phyloP scores from a whole-genome alignment of 2,329 filamentous ascomycete species.

The Apiospora marii region DNA sequence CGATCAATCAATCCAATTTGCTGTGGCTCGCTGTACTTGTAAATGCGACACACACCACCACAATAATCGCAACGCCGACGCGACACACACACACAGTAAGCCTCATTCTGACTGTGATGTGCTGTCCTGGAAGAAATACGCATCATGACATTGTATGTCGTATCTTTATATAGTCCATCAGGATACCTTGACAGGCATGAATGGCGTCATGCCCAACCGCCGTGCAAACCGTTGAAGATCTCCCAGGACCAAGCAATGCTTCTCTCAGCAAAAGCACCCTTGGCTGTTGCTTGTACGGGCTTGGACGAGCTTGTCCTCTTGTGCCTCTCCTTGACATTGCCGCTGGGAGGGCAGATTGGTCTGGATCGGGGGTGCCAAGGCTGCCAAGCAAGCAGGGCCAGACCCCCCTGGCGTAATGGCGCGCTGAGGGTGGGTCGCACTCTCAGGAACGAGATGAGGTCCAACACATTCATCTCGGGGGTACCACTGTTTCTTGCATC shows the following conservation, averaged over 20 bases:
- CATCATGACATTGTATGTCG: background rate
- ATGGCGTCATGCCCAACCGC: background rate
- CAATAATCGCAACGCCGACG: background rate
- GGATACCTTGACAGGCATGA: background rate
- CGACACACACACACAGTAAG: background rate
- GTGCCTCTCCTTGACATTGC: background rate
- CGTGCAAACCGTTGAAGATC: background rate
- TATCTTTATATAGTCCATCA: background rate
- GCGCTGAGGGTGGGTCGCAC: background rate
- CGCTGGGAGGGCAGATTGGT: background rate
- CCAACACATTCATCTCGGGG: constrained; percentile 24
- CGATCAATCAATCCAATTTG: background rate
- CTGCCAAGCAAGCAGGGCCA: background rate
- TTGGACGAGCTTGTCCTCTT: background rate
- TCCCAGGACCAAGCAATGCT: background rate
- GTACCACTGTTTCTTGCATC: constrained; percentile 27
- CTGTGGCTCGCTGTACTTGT: background rate
- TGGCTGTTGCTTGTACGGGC: background rate
- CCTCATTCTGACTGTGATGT: background rate
- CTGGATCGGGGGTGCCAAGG: background rate
- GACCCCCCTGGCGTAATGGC: background rate
- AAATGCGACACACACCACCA: background rate
- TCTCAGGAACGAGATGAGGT: constrained; percentile 20
- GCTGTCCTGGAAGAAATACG: background rate
- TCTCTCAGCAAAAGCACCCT: background rate